Evolutionary conservation across 2,329 filamentous ascomycete genomes (phyloP).

Genomic region (Diaporthe australafricana): DNA sequence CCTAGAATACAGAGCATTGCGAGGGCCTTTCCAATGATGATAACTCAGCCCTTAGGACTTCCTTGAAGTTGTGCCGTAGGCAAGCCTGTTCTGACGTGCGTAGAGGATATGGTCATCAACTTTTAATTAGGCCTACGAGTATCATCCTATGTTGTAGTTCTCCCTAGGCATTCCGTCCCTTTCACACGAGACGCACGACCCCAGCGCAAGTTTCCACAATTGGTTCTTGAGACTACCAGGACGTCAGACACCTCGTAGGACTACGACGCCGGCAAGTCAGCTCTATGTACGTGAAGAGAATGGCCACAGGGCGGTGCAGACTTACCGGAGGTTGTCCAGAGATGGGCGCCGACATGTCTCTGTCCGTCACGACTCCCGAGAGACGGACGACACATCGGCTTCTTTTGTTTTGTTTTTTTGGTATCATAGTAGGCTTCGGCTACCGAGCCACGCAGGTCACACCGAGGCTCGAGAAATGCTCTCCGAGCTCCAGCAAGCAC

Average conservation of each 20-base stretch:
- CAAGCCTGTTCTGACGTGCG: no score
- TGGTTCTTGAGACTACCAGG: background rate
- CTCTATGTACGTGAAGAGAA: no score
- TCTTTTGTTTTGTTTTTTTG: slow-evolving; percentile 6
- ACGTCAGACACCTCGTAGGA: background rate
- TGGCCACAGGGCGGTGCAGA: background rate
- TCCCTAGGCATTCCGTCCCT: background rate
- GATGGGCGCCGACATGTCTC: slow-evolving; percentile 36
- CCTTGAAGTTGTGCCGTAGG: background rate
- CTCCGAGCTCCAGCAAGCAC: background rate
- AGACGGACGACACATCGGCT: slow-evolving; percentile 35
- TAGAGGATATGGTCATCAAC: background rate
- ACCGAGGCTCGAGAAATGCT: background rate
- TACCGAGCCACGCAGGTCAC: background rate
- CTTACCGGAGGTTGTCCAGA: slow-evolving; percentile 12
- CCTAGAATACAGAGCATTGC: slow-evolving; percentile 3
- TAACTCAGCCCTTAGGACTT: background rate
- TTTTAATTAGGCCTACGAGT: background rate
- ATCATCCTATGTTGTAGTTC: background rate
- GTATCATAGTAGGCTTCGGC: background rate
- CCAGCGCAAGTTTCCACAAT: background rate
- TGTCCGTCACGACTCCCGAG: slow-evolving; percentile 7
- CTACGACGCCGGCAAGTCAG: background rate
- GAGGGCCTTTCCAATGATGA: background rate
- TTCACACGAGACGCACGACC: background rate